Conservation (phyloP, 2,329 filamentous ascomycete species). For the Neoscytalidium dimidiatum region DNA sequence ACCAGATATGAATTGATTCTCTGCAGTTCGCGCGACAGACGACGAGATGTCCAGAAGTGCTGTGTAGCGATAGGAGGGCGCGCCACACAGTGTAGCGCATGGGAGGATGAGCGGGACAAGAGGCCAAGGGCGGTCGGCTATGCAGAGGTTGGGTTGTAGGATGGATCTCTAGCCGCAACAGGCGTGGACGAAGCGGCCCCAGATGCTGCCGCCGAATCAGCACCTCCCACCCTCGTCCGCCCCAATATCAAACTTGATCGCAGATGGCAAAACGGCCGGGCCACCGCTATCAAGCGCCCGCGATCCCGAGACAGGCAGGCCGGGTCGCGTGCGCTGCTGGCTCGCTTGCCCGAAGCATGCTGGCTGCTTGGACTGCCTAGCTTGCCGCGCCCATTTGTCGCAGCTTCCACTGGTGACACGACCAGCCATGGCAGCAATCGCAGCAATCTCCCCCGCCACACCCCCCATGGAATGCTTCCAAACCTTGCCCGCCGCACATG, state of each 20-base stretch:
- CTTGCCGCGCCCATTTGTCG: background rate
- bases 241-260: background rate
- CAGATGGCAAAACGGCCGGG: background rate
- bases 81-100: background rate
- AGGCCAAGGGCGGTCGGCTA: background rate
- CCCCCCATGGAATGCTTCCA: background rate
- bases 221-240: background rate
- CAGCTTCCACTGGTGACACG: background rate
- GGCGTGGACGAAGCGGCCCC: background rate
- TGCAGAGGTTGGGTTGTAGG: constrained; percentile 3
- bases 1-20: background rate
- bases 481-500: background rate
- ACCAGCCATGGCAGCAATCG: background rate
- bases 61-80: background rate
- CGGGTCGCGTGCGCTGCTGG: background rate
- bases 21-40: background rate
- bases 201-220: background rate
- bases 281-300: background rate
- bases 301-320: constrained; percentile 1
- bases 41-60: background rate
- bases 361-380: background rate
- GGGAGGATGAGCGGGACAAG: background rate
- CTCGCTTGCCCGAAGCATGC: background rate
- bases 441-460: background rate
- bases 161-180: background rate